Evolutionary conservation across 495 filamentous ascomycete species (phyloP).

Genomic region (Daldinia caldariorum): DNA sequence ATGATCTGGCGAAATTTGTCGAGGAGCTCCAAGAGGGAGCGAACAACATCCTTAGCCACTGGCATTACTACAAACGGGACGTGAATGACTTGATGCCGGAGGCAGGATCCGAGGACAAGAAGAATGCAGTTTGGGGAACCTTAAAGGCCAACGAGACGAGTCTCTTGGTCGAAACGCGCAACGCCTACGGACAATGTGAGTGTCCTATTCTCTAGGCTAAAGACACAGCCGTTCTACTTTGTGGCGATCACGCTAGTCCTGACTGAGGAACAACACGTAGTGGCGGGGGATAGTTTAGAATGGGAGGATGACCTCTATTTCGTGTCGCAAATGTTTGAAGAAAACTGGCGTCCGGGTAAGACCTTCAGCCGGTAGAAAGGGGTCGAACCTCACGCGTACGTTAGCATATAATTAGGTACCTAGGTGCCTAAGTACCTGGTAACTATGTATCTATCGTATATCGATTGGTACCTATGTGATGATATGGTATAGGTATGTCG

Average conservation of each 20-base stretch:
- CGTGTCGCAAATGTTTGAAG: constrained; percentile 49
- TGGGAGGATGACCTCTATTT: constrained; percentile 49
- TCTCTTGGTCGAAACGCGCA: constrained; percentile 35
- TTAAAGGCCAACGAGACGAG: constrained; percentile 13
- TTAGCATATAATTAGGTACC: background rate
- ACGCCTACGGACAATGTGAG: constrained; percentile 24
- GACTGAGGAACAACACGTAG: constrained; percentile 2
- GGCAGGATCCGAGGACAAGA: constrained; percentile 21
- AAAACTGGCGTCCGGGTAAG: constrained; percentile 35
- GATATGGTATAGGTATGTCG: no score
- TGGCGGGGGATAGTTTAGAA: background rate
- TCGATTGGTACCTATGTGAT: background rate
- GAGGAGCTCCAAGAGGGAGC: constrained; percentile 47
- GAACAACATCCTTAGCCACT: constrained; percentile 49
- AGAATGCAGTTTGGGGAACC: constrained; percentile 30
- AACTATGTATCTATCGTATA: no score
- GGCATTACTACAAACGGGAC: constrained; percentile 51
- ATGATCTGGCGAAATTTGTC: constrained; percentile 45
- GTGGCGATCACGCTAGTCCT: constrained; percentile 1
- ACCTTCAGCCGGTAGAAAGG: constrained; percentile 24
- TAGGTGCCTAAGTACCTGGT: background rate
- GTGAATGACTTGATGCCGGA: constrained; percentile 29
- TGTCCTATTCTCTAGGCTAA: no score
- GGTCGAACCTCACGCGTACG: background rate
- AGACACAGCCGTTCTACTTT: background rate